phyloP scores from a whole-genome alignment of 805 yeast species.

The Saturnispora dispora region DNA sequence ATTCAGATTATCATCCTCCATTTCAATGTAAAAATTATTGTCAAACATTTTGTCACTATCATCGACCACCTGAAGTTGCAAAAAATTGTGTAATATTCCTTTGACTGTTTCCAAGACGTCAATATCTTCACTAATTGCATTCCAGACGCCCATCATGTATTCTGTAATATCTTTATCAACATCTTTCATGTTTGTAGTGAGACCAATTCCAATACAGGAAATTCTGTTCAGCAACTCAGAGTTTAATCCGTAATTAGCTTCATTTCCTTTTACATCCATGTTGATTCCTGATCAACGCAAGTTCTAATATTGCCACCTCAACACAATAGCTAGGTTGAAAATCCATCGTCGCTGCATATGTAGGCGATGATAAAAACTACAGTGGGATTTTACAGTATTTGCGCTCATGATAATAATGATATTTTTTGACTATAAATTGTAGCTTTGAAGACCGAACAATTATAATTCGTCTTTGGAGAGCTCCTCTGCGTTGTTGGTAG shows the following conservation, averaged over 20 bases:
- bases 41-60: neutral
- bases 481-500: neutral
- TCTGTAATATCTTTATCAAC: neutral
- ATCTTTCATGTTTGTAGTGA: neutral
- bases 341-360: neutral
- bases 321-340: neutral
- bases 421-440: slow-evolving; percentile 1
- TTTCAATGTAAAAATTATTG: neutral
- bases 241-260: neutral
- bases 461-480: slow-evolving; percentile 8
- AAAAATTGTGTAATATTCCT: neutral
- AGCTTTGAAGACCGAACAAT: neutral
- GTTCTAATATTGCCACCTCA: neutral
- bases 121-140: neutral
- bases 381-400: neutral
- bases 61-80: neutral
- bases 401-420: slow-evolving; percentile 1
- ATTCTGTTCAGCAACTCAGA: neutral
- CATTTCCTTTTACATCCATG: neutral
- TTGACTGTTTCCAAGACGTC: neutral
- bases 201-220: neutral
- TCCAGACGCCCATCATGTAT: neutral
- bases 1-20: neutral
- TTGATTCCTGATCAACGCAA: neutral
- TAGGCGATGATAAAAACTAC: neutral